Percentiles rank a stretch among this genome's conserved stretches.
phyloP scores from a whole-genome alignment of 176 grass and related monocot species.

The Avena sativa region DNA sequence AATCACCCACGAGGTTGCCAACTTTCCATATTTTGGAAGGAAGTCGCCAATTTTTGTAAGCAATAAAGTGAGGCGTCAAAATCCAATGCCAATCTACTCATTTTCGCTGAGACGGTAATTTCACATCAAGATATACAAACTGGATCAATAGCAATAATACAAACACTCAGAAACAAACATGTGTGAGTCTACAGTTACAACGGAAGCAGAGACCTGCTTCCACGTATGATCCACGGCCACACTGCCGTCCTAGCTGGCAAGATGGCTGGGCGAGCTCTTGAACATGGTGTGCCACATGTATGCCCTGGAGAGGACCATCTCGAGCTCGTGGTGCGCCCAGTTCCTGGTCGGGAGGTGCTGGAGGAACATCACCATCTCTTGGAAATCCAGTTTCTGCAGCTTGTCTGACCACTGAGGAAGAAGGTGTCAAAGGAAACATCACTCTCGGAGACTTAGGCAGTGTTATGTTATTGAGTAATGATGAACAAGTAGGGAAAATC shows the following conservation, averaged over 20 bases:
- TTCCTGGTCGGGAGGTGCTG: conserved; percentile 92
- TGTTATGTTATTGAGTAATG: background rate
- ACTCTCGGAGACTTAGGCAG: background rate
- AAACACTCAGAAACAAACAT: background rate
- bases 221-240: background rate
- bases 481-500: background rate
- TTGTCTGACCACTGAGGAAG: conserved; percentile 86
- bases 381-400: conserved; percentile 92
- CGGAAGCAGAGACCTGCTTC: background rate
- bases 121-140: conserved; percentile 10
- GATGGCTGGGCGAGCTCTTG: conserved; percentile 85
- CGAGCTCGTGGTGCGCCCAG: conserved; percentile 89
- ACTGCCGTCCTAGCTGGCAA: conserved; percentile 52
- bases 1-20: background rate
- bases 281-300: conserved; percentile 99
- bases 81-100: background rate
- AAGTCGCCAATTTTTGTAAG: background rate
- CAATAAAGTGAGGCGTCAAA: background rate
- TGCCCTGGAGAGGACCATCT: conserved; percentile 87
- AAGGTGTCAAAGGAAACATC: conserved; percentile 13
- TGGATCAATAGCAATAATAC: background rate
- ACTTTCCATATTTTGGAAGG: background rate
- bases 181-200: background rate
- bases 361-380: conserved; percentile 99
- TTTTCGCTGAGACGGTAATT: background rate